Evolutionary conservation across 805 yeast species (phyloP), one percentile per base, ranked within the genome.

Genomic region (Isabelozyma pseudorhagii): DNA sequence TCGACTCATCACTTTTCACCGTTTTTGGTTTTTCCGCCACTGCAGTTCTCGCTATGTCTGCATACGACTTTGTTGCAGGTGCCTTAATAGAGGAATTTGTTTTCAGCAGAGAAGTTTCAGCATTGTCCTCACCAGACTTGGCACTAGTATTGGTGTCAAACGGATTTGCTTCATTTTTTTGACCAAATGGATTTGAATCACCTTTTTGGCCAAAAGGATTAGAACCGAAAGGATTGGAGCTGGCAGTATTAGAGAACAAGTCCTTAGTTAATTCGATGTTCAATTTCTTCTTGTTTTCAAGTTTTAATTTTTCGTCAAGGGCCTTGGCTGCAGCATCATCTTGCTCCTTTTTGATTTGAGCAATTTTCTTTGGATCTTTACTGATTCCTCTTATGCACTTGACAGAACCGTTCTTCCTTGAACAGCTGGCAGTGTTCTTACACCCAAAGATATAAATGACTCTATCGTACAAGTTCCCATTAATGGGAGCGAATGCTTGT

Each of bases 401-500:
- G 2, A 91, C 73, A 1, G 87, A 74, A 5, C 96, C 96, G 3
- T 78, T 74, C 56, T 81, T 79, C 53, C 89, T 76, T 42, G 86
- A 78, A 64, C 99, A 94, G 46, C 50, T 55, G 4, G 50, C 58
- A 0, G 67, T 56, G 18, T 81, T 71, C 42, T 80, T 78, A 67
- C 99, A 94, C 1, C 84, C 82, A 63, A 93, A 88, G 0, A 94
- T 77, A 60, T 93, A 94, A 14, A 94, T 67, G 3, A 83, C 83
- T 51, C 99, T 80, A 59, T 89, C 97, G 61, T 92, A 90, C 40
- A 82, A 72, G 9, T 84, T 75, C 36, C 79, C 79, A 34, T 84
- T 89, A 40, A 92, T 66, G 0, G 96, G 96, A 0, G 96, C 86
- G 66, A 79, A 86, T 1, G 93, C 86, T 63, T 94, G 98, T 1